A percentile compares a stretch with the other conserved stretches of the same genome.
Evolutionary conservation across 2,329 filamentous ascomycete species (phyloP).

Genomic region (Cyphellophora attinorum): DNA sequence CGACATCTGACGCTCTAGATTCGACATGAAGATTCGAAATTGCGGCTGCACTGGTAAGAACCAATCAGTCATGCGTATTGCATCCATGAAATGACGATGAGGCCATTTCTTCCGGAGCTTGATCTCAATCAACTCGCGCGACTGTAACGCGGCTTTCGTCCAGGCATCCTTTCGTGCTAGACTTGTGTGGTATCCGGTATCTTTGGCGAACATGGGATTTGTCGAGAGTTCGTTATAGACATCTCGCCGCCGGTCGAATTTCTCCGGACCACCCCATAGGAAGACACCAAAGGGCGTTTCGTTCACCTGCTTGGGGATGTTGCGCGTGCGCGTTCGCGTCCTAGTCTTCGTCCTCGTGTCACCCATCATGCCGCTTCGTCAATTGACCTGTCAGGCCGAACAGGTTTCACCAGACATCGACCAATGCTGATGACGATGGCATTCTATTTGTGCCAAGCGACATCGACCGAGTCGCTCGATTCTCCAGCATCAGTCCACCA

Average conservation of each 20-base stretch:
- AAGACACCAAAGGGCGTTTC: slow-evolving; percentile 15
- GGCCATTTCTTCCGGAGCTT: slow-evolving; percentile 17
- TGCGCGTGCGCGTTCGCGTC: too few relatives aligned
- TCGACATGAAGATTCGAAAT: slow-evolving; percentile 19
- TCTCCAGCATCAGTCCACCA: too few relatives aligned
- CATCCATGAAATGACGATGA: slow-evolving; percentile 16
- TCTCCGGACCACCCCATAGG: slow-evolving; percentile 18
- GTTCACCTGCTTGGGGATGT: slow-evolving; percentile 13
- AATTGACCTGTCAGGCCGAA: too few relatives aligned
- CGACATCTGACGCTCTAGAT: slow-evolving; percentile 18
- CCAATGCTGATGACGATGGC: too few relatives aligned
- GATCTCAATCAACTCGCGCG: slow-evolving; percentile 14
- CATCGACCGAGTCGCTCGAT: too few relatives aligned
- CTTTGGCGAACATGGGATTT: slow-evolving; percentile 17
- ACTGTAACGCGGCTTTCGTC: slow-evolving; percentile 14
- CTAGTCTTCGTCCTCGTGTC: too few relatives aligned
- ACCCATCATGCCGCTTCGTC: too few relatives aligned
- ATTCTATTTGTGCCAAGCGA: too few relatives aligned
- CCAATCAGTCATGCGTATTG: slow-evolving; percentile 15
- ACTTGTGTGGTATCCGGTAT: slow-evolving; percentile 11
- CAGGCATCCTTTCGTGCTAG: slow-evolving; percentile 19
- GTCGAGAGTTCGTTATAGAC: slow-evolving; percentile 10
- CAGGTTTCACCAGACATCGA: too few relatives aligned
- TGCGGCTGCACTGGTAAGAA: slow-evolving; percentile 19
- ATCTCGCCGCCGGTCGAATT: slow-evolving; percentile 15